phyloP scores from a whole-genome alignment of 129 eudicot species.

The Oenanthe sinensis region DNA sequence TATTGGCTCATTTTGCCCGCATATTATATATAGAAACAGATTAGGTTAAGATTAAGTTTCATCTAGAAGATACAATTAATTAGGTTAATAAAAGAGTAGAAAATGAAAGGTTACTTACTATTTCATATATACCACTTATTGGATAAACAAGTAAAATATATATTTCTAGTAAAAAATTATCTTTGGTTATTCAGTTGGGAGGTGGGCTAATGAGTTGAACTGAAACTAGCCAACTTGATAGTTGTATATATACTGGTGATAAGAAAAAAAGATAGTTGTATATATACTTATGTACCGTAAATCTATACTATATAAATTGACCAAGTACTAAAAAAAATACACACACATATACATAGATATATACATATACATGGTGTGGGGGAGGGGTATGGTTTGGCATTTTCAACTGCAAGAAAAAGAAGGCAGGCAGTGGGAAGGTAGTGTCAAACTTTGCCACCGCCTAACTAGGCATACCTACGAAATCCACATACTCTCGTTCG shows the following conservation, averaged over 20 bases:
- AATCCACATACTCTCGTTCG: not conserved
- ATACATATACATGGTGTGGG: not conserved
- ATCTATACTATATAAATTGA: not conserved
- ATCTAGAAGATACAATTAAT: too few species aligned
- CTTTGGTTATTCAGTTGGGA: not conserved
- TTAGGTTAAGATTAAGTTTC: too few species aligned
- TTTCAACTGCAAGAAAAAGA: conserved; percentile 6
- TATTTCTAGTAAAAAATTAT: too few species aligned
- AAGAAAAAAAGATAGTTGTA: too few species aligned
- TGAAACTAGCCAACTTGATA: not conserved
- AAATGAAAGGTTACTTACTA: too few species aligned
- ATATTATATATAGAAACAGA: too few species aligned
- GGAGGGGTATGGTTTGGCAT: conserved; percentile 8
- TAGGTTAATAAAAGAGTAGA: too few species aligned
- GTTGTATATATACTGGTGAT: not conserved
- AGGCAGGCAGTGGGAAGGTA: not conserved
- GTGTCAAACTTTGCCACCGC: conserved; percentile 4
- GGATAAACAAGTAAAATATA: too few species aligned
- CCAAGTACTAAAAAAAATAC: not conserved
- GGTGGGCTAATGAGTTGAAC: not conserved
- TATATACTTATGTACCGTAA: not conserved
- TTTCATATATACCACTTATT: too few species aligned
- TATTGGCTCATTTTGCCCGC: too few species aligned
- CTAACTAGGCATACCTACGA: not conserved
- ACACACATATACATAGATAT: not conserved